Percentiles rank a stretch among this genome's conserved stretches.
These are phyloP conservation scores for Pythium rhizo-oryzae DNA, from an alignment of 352 stramenopile species.

Conservation along the genomic window DNA sequence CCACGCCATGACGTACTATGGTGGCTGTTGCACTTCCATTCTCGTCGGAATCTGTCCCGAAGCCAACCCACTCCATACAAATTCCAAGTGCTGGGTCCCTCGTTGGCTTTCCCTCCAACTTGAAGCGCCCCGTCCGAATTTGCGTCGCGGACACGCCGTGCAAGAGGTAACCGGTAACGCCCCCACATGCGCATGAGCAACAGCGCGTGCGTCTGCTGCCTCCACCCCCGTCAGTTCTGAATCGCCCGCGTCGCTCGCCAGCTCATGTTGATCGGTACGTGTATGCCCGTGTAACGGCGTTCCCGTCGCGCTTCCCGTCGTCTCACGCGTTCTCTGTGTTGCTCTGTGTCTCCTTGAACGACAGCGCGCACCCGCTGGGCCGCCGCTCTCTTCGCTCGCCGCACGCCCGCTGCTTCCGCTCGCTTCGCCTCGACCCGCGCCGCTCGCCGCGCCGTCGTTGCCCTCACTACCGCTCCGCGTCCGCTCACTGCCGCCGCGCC, in stretches of 20 bases:
- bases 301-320: background rate
- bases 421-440: slow-evolving; percentile 21
- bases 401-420: background rate
- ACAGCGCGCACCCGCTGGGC: slow-evolving; percentile 21
- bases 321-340: background rate
- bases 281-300: no score
- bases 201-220: background rate
- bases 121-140: slow-evolving; percentile 26
- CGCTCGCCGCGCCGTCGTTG: background rate
- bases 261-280: slow-evolving; percentile 28
- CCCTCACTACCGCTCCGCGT: background rate
- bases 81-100: slow-evolving; percentile 26
- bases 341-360: background rate
- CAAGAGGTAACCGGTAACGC: background rate
- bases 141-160: slow-evolving; percentile 5
- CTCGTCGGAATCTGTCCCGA: slow-evolving; percentile 13
- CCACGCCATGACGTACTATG: background rate
- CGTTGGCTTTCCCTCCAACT: slow-evolving; percentile 7
- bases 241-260: slow-evolving; percentile 8
- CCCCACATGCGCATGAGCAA: background rate
- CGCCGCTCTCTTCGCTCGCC: slow-evolving; percentile 17
- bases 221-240: slow-evolving; percentile 21
- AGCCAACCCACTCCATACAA: background rate
- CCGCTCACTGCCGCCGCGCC: slow-evolving; percentile 3
- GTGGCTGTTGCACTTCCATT: background rate